phyloP scores from a whole-genome alignment of 805 yeast genomes.

The Metschnikowia similis region DNA sequence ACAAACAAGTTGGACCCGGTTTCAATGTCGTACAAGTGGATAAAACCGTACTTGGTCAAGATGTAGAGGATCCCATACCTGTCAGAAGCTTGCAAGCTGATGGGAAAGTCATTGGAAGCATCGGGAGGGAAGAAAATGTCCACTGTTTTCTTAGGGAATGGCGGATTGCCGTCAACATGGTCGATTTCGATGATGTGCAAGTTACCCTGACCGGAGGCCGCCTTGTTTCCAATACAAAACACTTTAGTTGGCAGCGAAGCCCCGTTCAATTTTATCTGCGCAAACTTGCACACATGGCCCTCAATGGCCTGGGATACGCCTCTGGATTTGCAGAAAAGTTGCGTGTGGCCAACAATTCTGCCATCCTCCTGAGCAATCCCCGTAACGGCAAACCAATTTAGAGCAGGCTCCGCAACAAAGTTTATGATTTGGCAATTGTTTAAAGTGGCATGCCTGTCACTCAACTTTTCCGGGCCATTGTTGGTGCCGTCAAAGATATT shows the following conservation, averaged over 20 bases:
- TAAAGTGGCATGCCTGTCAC: conserved; percentile 79
- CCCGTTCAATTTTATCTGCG: conserved; percentile 68
- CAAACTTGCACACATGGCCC: conserved; percentile 94
- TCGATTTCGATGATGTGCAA: conserved; percentile 95
- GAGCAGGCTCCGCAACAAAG: conserved; percentile 72
- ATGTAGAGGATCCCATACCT: conserved; percentile 83
- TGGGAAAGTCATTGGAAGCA: conserved; percentile 94
- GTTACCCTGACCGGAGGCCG: conserved; percentile 64
- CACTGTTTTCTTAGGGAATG: conserved; percentile 80
- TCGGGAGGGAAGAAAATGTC: conserved; percentile 97
- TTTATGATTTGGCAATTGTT: conserved; percentile 84
- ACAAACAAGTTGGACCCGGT: conserved; percentile 89
- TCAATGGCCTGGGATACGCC: conserved; percentile 95
- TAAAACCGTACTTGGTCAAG: conserved; percentile 93
- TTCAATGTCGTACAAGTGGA: conserved; percentile 91
- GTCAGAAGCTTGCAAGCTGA: conserved; percentile 80
- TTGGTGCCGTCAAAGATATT: conserved; percentile 75
- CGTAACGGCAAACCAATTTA: conserved; percentile 90
- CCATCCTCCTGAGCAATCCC: conserved; percentile 95
- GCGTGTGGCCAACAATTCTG: conserved; percentile 93
- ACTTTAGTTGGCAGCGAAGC: conserved; percentile 74
- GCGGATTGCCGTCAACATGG: conserved; percentile 82
- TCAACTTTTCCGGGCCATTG: conserved; percentile 72
- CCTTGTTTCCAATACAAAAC: conserved; percentile 89
- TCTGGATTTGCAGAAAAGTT: conserved; percentile 81